Base-by-base conservation (phyloP, 768 basidiomycete genomes). In the Polyporus arcularius region DNA sequence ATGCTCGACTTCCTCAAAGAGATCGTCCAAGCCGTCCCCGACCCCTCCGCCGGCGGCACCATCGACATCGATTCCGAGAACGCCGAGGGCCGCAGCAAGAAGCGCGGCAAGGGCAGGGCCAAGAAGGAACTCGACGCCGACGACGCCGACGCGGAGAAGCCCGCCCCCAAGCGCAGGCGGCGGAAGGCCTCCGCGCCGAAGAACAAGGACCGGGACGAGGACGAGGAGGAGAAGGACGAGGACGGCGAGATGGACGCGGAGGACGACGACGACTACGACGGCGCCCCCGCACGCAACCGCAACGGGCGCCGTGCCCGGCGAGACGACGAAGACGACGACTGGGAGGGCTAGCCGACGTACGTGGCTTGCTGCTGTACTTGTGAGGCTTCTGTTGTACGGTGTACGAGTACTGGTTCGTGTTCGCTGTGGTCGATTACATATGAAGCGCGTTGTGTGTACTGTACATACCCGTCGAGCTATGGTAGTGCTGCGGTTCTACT, bases 1-100 rank as follows among this genome's bases (percentile, higher is more conserved):
- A 91, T 87, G 79, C 86, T 98, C 52, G 96, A 98, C 73, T 98
- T 98, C 74, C 82, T 98, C 35, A 90, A 92, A 71, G 95, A 98
- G 71, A 86, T 97, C 54, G 94, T 96, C 26, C 86, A 90, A 69
- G 76, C 80, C 39, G 86, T 96, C 6, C 89, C 92, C 0, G 95
- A 98, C 73, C 95, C 95, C 0, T 89, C 91, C 4, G 86, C 86
- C 18, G 90, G 92, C 11, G 91, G 89, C 2, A 92, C 89, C 0
- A 84, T 90, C 45, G 86, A 90, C 67, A 72, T 92, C 15, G 88
- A 88, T 49, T 79, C 80, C 14, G 89, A 89, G 67, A 61, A 65
- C 79, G 74, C 21, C 74, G 71, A 68, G 61, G 75, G 72, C 32
- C 73, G 74, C 41, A 84, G 85, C 71, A 87, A 86, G 74, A 88